Conservation (phyloP, 2,329 filamentous ascomycete species). For the Microdochium bolleyi region DNA sequence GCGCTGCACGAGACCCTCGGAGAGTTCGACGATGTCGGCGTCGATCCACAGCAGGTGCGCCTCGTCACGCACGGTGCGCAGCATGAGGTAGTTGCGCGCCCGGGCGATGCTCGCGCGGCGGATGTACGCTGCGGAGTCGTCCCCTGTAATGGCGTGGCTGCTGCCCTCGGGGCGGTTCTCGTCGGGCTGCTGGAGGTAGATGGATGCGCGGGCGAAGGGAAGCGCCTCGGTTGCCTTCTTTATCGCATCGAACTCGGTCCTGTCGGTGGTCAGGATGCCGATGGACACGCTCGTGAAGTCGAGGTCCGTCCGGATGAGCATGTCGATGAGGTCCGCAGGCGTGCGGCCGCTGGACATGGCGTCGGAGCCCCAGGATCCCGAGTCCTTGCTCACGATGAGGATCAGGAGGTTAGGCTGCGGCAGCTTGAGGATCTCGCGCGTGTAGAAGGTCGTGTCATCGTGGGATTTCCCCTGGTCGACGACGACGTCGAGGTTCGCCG, state of each 20-base stretch:
- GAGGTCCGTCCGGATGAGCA: slow-evolving; percentile 15
- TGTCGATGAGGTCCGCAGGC: slow-evolving; percentile 18
- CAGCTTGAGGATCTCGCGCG: not conserved
- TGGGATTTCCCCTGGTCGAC: not conserved
- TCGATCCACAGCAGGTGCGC: slow-evolving; percentile 25
- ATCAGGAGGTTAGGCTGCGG: slow-evolving; percentile 12
- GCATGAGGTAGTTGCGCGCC: slow-evolving; percentile 24
- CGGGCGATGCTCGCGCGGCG: slow-evolving; percentile 17
- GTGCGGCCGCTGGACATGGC: slow-evolving; percentile 15
- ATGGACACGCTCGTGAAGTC: slow-evolving; percentile 15
- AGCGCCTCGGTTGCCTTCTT: slow-evolving; percentile 10
- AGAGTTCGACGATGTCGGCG: slow-evolving; percentile 24
- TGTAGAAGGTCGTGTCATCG: not conserved
- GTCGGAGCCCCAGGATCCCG: slow-evolving; percentile 16
- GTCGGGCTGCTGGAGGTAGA: slow-evolving; percentile 6
- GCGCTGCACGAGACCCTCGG: slow-evolving; percentile 17
- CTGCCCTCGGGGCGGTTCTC: slow-evolving; percentile 9
- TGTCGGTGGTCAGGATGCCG: slow-evolving; percentile 17
- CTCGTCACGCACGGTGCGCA: slow-evolving; percentile 19
- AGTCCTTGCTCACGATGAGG: slow-evolving; percentile 15
- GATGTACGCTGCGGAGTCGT: slow-evolving; percentile 9
- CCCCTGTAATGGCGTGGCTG: slow-evolving; percentile 8
- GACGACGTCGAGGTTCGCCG: not conserved
- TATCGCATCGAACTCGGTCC: slow-evolving; percentile 13
- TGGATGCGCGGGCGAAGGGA: slow-evolving; percentile 15